Evolutionary conservation across 2,329 filamentous ascomycete species (phyloP).

Genomic region (Cercospora zeae-maydis): DNA sequence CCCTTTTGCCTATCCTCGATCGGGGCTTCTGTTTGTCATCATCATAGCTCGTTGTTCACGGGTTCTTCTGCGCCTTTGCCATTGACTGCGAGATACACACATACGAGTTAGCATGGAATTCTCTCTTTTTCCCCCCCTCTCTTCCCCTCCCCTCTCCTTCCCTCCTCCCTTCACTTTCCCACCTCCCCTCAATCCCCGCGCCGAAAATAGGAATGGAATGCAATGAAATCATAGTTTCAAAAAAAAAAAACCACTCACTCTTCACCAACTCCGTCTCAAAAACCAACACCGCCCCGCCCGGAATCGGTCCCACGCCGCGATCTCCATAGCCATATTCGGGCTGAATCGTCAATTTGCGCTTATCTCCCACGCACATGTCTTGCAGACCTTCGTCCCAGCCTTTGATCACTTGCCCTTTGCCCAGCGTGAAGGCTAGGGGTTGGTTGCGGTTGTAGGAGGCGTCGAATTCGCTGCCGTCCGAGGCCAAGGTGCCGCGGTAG

Average conservation of each 20-base stretch:
- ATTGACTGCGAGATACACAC: not conserved
- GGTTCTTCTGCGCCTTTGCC: constrained; percentile 7
- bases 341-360: constrained; percentile 83
- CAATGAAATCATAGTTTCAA: not conserved
- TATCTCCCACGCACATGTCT: constrained; percentile 96
- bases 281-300: constrained; percentile 75
- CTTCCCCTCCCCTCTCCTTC: not conserved
- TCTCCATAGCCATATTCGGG: constrained; percentile 77
- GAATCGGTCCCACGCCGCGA: constrained; percentile 78
- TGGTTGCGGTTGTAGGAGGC: constrained; percentile 64
- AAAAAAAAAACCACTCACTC: constrained; percentile 47
- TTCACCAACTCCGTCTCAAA: constrained; percentile 88
- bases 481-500: constrained; percentile 77
- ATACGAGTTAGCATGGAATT: not conserved
- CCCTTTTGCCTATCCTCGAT: too few species aligned
- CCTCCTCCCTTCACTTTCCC: not conserved
- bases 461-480: constrained; percentile 55
- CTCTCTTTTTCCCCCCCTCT: not conserved
- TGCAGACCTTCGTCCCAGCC: constrained; percentile 91
- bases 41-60: constrained; percentile 6
- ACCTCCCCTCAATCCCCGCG: not conserved
- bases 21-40: too few species aligned
- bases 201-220: too few species aligned
- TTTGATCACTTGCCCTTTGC: constrained; percentile 85
- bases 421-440: constrained; percentile 77